Evolutionary conservation across 2,329 filamentous ascomycete species (phyloP).

Genomic region (Xylaria sp.): DNA sequence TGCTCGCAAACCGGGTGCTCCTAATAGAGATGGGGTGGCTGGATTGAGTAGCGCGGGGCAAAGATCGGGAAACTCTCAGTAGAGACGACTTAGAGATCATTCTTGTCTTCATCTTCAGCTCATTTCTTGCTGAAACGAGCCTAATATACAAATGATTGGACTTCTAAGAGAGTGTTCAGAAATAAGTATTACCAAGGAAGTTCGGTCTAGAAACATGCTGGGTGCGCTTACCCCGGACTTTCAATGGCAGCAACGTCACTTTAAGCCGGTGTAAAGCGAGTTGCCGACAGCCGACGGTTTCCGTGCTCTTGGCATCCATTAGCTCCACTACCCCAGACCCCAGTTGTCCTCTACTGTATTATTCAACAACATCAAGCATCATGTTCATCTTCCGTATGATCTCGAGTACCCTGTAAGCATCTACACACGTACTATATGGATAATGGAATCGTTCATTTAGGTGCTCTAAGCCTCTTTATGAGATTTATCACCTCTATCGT

Average conservation of each 20-base stretch:
- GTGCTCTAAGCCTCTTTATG: too few species aligned
- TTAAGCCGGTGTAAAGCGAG: constrained; percentile 50
- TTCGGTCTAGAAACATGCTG: constrained; percentile 14
- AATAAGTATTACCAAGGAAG: constrained; percentile 20
- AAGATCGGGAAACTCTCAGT: constrained; percentile 37
- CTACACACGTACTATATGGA: too few species aligned
- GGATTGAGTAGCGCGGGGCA: constrained; percentile 39
- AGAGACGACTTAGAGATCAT: constrained; percentile 41
- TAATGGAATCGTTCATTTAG: too few species aligned
- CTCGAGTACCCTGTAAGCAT: too few species aligned
- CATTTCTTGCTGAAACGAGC: constrained; percentile 18
- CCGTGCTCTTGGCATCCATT: constrained; percentile 30
- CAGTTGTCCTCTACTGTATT: too few species aligned
- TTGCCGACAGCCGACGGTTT: constrained; percentile 37
- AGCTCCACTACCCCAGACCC: constrained; percentile 17
- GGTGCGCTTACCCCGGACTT: constrained; percentile 41
- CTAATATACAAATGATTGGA: background rate
- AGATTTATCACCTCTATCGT: background rate
- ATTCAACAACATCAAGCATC: too few species aligned
- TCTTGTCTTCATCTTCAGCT: constrained; percentile 43
- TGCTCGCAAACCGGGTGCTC: constrained; percentile 55
- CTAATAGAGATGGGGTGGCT: constrained; percentile 26
- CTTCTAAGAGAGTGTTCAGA: constrained; percentile 1
- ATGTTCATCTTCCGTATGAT: too few species aligned
- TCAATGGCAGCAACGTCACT: constrained; percentile 45